Conservation (phyloP, 1,139 yeast genomes). For the Candida tropicalis region DNA sequence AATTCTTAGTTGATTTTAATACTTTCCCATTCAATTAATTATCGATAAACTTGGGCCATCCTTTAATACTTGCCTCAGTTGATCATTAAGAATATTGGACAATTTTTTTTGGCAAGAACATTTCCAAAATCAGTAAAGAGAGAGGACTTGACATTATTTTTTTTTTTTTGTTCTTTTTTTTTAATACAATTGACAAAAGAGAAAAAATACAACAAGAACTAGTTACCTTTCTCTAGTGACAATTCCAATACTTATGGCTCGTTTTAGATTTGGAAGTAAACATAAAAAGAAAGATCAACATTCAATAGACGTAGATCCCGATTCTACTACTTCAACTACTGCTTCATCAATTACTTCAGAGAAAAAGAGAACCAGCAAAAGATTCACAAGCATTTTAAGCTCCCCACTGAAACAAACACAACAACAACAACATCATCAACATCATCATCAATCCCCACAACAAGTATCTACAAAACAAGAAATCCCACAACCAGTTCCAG, state of each 20-base stretch:
- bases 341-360: slow-evolving; percentile 7
- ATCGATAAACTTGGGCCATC: too few species aligned
- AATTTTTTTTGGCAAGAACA: slow-evolving; percentile 1
- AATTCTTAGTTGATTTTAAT: too few species aligned
- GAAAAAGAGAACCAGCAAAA: slow-evolving; percentile 2
- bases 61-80: background rate
- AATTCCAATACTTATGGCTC: slow-evolving; percentile 13
- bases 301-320: slow-evolving; percentile 4
- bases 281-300: slow-evolving; percentile 10
- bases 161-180: too few species aligned
- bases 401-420: slow-evolving; percentile 3
- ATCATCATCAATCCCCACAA: slow-evolving; percentile 4
- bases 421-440: slow-evolving; percentile 4
- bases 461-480: background rate
- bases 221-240: background rate
- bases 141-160: background rate
- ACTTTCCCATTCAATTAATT: too few species aligned
- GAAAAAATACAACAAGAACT: background rate
- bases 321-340: slow-evolving; percentile 10
- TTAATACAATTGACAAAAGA: too few species aligned
- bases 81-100: background rate
- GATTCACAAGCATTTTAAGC: slow-evolving; percentile 1
- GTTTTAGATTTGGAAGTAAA: slow-evolving; percentile 15
- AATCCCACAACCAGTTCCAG: slow-evolving; percentile 1
- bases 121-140: slow-evolving; percentile 2